A percentile compares a stretch with the other conserved stretches of the same genome.
phyloP scores from a whole-genome alignment of 306 rosid species.

The Alnus glutinosa region DNA sequence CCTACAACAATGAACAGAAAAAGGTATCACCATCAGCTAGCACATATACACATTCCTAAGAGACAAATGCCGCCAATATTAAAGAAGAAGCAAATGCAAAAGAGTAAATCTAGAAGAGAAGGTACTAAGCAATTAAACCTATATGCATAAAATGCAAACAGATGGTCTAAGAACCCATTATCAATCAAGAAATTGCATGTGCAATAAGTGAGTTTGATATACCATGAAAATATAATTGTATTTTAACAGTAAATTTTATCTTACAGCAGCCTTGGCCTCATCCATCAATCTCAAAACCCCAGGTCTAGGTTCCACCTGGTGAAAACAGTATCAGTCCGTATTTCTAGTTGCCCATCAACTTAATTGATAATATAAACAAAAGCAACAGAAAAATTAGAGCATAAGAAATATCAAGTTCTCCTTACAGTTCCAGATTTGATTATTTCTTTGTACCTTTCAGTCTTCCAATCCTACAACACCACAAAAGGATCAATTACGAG shows the following conservation, averaged over 20 bases:
- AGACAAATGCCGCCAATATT: background rate
- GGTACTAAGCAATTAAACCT: background rate
- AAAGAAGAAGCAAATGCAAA: background rate
- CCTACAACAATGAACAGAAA: slow-evolving; percentile 46
- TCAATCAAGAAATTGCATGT: slow-evolving; percentile 15
- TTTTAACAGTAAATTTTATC: slow-evolving; percentile 32
- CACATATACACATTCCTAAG: slow-evolving; percentile 17
- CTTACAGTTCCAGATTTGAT: slow-evolving; percentile 96
- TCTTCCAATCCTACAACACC: slow-evolving; percentile 88
- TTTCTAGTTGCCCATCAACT: slow-evolving; percentile 4
- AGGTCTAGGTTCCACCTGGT: slow-evolving; percentile 89
- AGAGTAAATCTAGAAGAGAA: background rate
- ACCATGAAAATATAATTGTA: slow-evolving; percentile 23
- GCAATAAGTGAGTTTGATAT: slow-evolving; percentile 2
- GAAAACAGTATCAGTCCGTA: slow-evolving; percentile 14
- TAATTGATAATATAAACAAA: slow-evolving; percentile 1
- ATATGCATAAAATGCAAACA: slow-evolving; percentile 8
- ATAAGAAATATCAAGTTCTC: slow-evolving; percentile 21
- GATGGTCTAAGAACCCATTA: slow-evolving; percentile 13
- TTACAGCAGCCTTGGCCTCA: slow-evolving; percentile 88
- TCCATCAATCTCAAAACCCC: slow-evolving; percentile 96
- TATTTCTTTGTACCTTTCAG: slow-evolving; percentile 91
- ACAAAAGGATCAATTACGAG: slow-evolving; percentile 23
- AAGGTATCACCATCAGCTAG: slow-evolving; percentile 1
- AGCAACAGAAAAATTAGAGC: slow-evolving; percentile 1